Percentiles rank a stretch among this genome's conserved stretches.
phyloP scores from a whole-genome alignment of 2,329 filamentous ascomycete genomes.

The Colletotrichum tofieldiae region DNA sequence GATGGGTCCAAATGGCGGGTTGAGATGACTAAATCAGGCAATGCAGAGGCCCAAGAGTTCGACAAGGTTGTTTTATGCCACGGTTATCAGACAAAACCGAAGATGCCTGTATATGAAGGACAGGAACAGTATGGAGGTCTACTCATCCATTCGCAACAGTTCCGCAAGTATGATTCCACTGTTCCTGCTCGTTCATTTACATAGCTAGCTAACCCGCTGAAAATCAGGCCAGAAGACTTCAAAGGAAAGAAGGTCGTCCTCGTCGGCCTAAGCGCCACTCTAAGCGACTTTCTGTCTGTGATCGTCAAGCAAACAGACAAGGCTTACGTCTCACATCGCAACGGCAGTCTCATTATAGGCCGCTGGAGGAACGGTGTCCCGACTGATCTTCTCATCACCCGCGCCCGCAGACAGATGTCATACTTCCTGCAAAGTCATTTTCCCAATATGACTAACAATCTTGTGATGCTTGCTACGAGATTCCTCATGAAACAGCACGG shows the following conservation, averaged over 20 bases:
- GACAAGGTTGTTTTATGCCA: constrained; percentile 57
- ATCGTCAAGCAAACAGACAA: constrained; percentile 54
- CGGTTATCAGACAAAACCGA: constrained; percentile 53
- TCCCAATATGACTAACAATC: constrained; percentile 29
- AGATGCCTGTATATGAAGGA: constrained; percentile 54
- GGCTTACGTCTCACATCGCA: constrained; percentile 59
- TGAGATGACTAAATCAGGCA: constrained; percentile 48
- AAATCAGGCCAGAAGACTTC: constrained; percentile 51
- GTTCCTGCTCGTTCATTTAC: constrained; percentile 9
- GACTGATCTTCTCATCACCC: constrained; percentile 53
- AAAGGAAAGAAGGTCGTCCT: constrained; percentile 60
- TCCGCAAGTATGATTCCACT: constrained; percentile 49
- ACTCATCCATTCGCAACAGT: constrained; percentile 57
- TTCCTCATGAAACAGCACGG: constrained; percentile 38
- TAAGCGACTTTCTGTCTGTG: constrained; percentile 53
- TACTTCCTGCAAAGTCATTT: constrained; percentile 48
- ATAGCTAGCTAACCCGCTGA: constrained; percentile 9
- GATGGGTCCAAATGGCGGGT: constrained; percentile 53
- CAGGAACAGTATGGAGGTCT: constrained; percentile 56
- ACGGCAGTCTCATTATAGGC: constrained; percentile 55
- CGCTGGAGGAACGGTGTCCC: constrained; percentile 53
- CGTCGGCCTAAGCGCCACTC: constrained; percentile 59
- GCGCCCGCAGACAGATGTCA: constrained; percentile 51
- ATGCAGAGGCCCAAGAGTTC: constrained; percentile 48
- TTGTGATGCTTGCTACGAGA: constrained; percentile 30